Evolutionary conservation across 306 rosid genomes (phyloP).

Genomic region (Cicer cuneatum): DNA sequence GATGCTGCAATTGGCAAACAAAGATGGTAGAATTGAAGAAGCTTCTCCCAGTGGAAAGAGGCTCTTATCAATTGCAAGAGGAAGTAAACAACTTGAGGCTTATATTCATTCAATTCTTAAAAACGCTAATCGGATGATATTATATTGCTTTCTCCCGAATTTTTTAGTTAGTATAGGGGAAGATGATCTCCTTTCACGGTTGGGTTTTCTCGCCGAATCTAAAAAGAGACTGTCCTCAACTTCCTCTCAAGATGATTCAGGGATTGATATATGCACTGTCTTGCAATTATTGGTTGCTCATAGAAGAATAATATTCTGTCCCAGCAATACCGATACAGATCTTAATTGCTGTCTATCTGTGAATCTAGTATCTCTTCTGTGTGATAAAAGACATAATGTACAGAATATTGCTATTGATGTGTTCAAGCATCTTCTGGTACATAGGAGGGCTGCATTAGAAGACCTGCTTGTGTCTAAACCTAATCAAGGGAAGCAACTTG

Average conservation of each 20-base stretch:
- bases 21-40: slow-evolving; percentile 98
- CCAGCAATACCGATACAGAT: slow-evolving; percentile 92
- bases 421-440: slow-evolving; percentile 91
- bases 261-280: slow-evolving; percentile 79
- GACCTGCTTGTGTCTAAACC: slow-evolving; percentile 90
- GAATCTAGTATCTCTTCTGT: slow-evolving; percentile 83
- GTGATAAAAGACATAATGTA: slow-evolving; percentile 77
- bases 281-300: slow-evolving; percentile 91
- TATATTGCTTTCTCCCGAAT: slow-evolving; percentile 90
- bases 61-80: slow-evolving; percentile 88
- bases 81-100: slow-evolving; percentile 94
- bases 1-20: slow-evolving; percentile 96
- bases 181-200: slow-evolving; percentile 72
- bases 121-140: slow-evolving; percentile 87
- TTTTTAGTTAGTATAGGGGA: slow-evolving; percentile 85
- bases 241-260: slow-evolving; percentile 67
- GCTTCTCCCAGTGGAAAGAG: slow-evolving; percentile 88
- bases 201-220: slow-evolving; percentile 74
- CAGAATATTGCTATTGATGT: slow-evolving; percentile 86
- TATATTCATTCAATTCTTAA: slow-evolving; percentile 91
- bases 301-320: slow-evolving; percentile 87
- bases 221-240: slow-evolving; percentile 61
- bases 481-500: slow-evolving; percentile 84
- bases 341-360: slow-evolving; percentile 93
- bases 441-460: slow-evolving; percentile 87